phyloP scores from a whole-genome alignment of 208 protist species.

The Porcisia deanei region DNA sequence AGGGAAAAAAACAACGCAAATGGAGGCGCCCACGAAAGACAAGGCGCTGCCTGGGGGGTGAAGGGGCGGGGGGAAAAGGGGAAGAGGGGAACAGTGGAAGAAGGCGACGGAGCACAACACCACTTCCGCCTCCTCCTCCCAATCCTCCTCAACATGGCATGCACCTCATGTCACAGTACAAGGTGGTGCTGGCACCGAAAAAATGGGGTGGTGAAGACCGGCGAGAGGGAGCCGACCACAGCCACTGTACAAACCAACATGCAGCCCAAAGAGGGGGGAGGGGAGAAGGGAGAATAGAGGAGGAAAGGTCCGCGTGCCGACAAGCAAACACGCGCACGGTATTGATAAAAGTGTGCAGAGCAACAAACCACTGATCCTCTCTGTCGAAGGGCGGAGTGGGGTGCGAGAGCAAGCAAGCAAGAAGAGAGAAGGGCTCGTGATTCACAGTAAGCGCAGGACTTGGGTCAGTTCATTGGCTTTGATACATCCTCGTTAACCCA shows the following conservation, averaged over 20 bases:
- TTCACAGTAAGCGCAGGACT: neutral
- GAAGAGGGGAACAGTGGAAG: neutral
- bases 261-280: neutral
- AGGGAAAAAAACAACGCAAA: too few species aligned
- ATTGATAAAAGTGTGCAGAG: neutral
- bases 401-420: neutral
- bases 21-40: too few species aligned
- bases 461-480: slow-evolving; percentile 6
- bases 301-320: neutral
- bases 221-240: neutral
- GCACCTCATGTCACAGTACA: neutral
- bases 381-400: neutral
- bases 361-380: neutral
- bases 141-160: neutral
- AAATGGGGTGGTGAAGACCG: neutral
- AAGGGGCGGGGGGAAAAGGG: neutral
- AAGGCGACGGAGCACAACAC: neutral
- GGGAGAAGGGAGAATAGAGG: neutral
- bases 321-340: neutral
- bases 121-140: neutral
- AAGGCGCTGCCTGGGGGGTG: neutral
- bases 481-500: slow-evolving; percentile 8
- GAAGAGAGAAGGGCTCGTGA: neutral
- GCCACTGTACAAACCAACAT: neutral
- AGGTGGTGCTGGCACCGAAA: neutral